Evolutionary conservation across 1,284 basidiomycete genomes (phyloP).

Genomic region (Veloporphyrellus conicus): DNA sequence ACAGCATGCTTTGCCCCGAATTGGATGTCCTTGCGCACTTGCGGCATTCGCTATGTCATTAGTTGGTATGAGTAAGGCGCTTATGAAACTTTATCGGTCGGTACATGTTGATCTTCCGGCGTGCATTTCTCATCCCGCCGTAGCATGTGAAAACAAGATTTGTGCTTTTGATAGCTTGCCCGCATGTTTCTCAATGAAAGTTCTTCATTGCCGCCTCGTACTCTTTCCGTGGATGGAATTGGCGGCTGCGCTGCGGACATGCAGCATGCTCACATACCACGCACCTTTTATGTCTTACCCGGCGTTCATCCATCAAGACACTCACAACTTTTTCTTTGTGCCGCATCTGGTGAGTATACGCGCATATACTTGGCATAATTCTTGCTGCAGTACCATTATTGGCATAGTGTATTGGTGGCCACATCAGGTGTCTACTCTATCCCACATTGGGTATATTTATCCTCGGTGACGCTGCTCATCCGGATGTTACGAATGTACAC

Average conservation of each 20-base stretch:
- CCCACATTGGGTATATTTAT: slow-evolving; percentile 5
- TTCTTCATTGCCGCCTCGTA: slow-evolving; percentile 22
- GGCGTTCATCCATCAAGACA: slow-evolving; percentile 1
- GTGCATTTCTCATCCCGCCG: slow-evolving; percentile 19
- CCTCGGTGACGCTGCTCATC: slow-evolving; percentile 3
- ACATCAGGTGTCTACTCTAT: neutral
- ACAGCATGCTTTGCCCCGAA: slow-evolving; percentile 20
- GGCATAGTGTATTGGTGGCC: no score
- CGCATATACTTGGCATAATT: no score
- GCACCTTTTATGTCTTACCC: slow-evolving; percentile 1
- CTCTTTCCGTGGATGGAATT: slow-evolving; percentile 3
- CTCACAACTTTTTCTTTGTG: neutral
- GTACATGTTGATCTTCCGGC: slow-evolving; percentile 26
- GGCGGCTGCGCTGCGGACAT: slow-evolving; percentile 30
- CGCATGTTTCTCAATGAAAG: slow-evolving; percentile 21
- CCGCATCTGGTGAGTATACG: slow-evolving; percentile 1
- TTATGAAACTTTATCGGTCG: slow-evolving; percentile 31
- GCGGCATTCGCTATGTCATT: slow-evolving; percentile 22
- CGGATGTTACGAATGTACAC: neutral
- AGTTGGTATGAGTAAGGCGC: slow-evolving; percentile 20
- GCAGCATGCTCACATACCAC: slow-evolving; percentile 5
- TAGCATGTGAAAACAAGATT: slow-evolving; percentile 22
- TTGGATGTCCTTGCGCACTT: slow-evolving; percentile 11
- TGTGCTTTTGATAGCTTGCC: slow-evolving; percentile 23
- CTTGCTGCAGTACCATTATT: no score